Conservation (phyloP, 2,329 filamentous ascomycete genomes). For the Colletotrichum magnum region DNA sequence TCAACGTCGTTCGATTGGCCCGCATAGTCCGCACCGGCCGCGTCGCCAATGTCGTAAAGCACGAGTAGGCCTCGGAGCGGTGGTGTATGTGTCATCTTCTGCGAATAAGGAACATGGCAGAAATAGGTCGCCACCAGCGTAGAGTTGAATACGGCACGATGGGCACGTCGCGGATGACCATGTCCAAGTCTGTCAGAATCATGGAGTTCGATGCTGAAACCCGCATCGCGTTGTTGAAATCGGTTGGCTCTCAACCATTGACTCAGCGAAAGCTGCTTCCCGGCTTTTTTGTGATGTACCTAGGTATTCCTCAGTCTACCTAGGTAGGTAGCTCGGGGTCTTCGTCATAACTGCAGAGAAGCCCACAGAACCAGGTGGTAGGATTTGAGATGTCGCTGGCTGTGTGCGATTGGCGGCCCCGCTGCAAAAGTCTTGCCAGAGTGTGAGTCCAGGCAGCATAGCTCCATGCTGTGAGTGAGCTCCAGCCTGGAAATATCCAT, state of each 20-base stretch:
- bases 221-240: conserved; percentile 5
- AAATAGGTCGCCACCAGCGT: background rate
- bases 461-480: background rate
- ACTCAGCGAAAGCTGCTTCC: too few species aligned
- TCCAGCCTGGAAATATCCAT: conserved; percentile 8
- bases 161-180: background rate
- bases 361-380: conserved; percentile 15
- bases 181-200: background rate
- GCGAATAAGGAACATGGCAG: background rate
- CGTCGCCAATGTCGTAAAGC: too few species aligned
- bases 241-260: conserved; percentile 8
- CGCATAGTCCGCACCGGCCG: background rate
- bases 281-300: background rate
- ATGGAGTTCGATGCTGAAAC: conserved; percentile 6
- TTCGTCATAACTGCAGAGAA: conserved; percentile 31
- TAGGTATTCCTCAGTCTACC: background rate
- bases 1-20: background rate
- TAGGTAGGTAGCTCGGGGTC: background rate
- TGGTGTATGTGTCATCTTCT: background rate
- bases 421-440: conserved; percentile 1
- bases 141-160: background rate
- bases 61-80: background rate
- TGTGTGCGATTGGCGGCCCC: conserved; percentile 29
- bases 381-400: conserved; percentile 23
- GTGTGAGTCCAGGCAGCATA: conserved; percentile 1